phyloP scores from a whole-genome alignment of 441 rosid species.

The Erysimum cheiri region DNA sequence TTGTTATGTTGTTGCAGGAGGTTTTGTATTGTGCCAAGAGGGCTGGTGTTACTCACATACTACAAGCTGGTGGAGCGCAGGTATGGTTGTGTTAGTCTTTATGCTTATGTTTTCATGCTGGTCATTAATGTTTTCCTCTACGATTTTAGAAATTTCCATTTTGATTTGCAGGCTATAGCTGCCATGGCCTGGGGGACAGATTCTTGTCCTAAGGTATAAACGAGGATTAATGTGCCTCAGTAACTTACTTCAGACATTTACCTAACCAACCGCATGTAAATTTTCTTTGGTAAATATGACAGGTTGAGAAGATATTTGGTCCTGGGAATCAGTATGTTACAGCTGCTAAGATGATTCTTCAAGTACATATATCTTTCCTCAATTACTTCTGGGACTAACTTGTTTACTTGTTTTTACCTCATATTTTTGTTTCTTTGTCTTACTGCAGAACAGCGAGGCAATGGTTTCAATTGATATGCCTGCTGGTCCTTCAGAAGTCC shows the following conservation, averaged over 20 bases:
- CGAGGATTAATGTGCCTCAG: background rate
- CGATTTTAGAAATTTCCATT: conserved; percentile 16
- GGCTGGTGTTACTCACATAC: conserved; percentile 92
- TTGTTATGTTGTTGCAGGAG: conserved; percentile 57
- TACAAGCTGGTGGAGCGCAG: conserved; percentile 98
- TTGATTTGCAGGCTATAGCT: conserved; percentile 73
- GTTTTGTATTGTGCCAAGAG: conserved; percentile 92
- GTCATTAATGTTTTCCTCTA: background rate
- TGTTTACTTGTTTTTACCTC: conserved; percentile 19
- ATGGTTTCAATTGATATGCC: conserved; percentile 99
- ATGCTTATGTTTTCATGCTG: background rate
- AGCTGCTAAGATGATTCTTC: conserved; percentile 96
- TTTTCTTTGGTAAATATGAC: conserved; percentile 28
- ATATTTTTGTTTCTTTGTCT: conserved; percentile 5
- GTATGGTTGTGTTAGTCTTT: conserved; percentile 48
- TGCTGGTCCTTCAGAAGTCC: conserved; percentile 95
- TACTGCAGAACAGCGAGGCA: conserved; percentile 90
- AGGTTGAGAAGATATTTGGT: conserved; percentile 94
- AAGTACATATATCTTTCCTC: conserved; percentile 52
- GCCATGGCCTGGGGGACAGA: conserved; percentile 99
- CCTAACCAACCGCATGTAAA: background rate
- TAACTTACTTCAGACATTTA: conserved; percentile 10
- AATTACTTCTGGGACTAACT: conserved; percentile 21
- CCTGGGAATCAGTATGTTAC: conserved; percentile 97
- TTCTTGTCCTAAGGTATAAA: conserved; percentile 91